These are phyloP conservation scores for Penicillium diatomitis DNA, from an alignment of 495 filamentous ascomycete genomes.

Conservation along the genomic window DNA sequence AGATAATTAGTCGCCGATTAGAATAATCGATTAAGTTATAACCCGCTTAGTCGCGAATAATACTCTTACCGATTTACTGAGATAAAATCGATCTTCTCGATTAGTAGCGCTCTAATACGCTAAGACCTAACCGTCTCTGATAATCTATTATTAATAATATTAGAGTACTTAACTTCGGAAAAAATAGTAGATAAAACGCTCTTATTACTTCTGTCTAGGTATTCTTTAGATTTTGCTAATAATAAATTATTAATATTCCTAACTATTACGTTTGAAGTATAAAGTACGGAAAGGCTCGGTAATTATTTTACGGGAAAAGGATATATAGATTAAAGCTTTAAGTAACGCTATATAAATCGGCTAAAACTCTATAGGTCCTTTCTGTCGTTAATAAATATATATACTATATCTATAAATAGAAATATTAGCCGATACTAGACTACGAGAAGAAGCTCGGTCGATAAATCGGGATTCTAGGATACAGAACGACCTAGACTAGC, in stretches of 20 bases:
- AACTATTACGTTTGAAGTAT: too few relatives aligned
- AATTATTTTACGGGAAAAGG: conserved; percentile 1
- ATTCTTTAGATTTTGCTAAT: too few relatives aligned
- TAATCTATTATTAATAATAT: background rate
- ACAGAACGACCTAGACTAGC: conserved; percentile 3
- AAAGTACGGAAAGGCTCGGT: too few relatives aligned
- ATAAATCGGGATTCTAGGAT: conserved; percentile 3
- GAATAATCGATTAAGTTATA: background rate
- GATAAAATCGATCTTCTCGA: background rate
- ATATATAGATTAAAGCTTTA: conserved; percentile 2
- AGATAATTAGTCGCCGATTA: background rate
- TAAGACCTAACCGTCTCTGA: background rate
- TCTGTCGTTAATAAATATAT: conserved; percentile 12
- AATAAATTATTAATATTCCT: too few relatives aligned
- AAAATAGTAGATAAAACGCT: background rate
- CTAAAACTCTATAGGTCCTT: background rate
- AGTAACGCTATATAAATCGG: conserved; percentile 10
- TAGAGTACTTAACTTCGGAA: background rate
- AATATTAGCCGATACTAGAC: conserved; percentile 14
- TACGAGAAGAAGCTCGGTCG: background rate
- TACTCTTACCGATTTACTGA: background rate
- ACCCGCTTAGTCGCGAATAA: background rate
- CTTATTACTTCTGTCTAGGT: background rate
- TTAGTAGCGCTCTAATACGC: background rate
- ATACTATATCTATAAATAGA: conserved; percentile 16